These are phyloP conservation scores for Phytophthora litchii DNA, from an alignment of 352 stramenopile genomes.

Conservation along the genomic window DNA sequence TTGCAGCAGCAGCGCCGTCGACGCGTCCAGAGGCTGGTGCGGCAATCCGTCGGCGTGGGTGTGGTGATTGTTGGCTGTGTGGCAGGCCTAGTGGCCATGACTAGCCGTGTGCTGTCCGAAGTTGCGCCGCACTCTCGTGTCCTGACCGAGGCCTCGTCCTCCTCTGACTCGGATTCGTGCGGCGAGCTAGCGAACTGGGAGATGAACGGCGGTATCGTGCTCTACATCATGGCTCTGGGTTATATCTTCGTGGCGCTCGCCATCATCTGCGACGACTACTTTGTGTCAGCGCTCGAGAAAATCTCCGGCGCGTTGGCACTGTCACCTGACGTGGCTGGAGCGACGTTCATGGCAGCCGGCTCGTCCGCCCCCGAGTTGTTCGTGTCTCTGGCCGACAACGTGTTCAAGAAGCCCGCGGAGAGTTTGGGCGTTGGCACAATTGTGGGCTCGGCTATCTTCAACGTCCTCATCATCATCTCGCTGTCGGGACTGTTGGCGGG, in stretches of 20 bases:
- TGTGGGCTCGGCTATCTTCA: constrained; percentile 89
- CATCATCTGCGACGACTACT: constrained; percentile 91
- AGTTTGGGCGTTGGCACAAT: constrained; percentile 82
- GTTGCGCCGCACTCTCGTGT: not conserved
- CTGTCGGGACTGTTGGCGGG: constrained; percentile 72
- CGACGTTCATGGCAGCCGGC: constrained; percentile 86
- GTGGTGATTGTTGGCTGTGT: constrained; percentile 31
- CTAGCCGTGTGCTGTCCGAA: constrained; percentile 10
- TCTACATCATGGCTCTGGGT: constrained; percentile 68
- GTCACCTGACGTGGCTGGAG: constrained; percentile 78
- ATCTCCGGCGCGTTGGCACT: constrained; percentile 69
- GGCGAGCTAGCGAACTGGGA: constrained; percentile 51
- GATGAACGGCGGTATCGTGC: constrained; percentile 54
- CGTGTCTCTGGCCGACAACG: constrained; percentile 78
- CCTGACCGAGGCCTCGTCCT: constrained; percentile 27
- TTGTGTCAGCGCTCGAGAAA: constrained; percentile 79
- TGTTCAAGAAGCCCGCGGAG: constrained; percentile 67
- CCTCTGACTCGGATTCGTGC: constrained; percentile 39
- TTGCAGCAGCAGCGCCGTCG: constrained; percentile 12
- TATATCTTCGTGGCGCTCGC: constrained; percentile 88
- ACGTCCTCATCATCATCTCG: constrained; percentile 87
- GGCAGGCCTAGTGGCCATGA: constrained; percentile 23
- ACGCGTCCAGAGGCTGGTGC: constrained; percentile 13
- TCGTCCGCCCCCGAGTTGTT: constrained; percentile 86
- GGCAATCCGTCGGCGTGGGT: constrained; percentile 29